Base-by-base conservation (phyloP, 495 filamentous ascomycete species). In the Letharia columbiana region DNA sequence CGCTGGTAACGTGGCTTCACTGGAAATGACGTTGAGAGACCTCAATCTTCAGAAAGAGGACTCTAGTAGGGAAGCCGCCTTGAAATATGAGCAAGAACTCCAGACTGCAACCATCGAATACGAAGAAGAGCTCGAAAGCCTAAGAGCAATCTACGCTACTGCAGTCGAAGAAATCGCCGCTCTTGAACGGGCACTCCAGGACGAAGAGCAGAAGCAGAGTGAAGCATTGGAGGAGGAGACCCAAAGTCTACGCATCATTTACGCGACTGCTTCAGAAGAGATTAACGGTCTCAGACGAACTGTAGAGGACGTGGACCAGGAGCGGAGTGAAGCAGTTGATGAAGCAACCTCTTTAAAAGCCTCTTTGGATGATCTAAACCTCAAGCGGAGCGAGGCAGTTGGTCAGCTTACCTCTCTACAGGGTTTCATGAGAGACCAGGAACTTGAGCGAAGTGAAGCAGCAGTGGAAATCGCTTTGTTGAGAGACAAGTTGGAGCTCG, bases 71-170 rank as follows among this genome's bases (percentile, higher is more conserved):
- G 61, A 64, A 15, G 44, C 54, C 11, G 57, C 64, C 11, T 39
- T 17, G 35, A 42, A 60, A 35, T 39, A 64, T 20, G 60, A 67
- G 23, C 47, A 56, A 41, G 49, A 45, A 42, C 49, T 69, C n/a
- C 40, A 35, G 35, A 50, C 62, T 33, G 47, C 66, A 11, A 56
- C 28, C 39, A 11, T 39, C 9, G 35, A 52, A 17, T 57, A 70
- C 18, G 40, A 70, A 45, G 61, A 70, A n/a, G 68, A 70, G 28
- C 52, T 63, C 17, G 40, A 28, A 20, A 31, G 56, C 12, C 44
- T 70, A 12, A 61, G 68, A 17, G 56, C 37, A 28, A 47, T 67
- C 40, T 17, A 67, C n/a, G 60, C 67, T 56, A 63, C 62, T 37
- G 61, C 61, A 23, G 42, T 59, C 20, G 61, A 52, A 12, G 59